Base-by-base conservation (phyloP, 202 grass and related monocot species). In the Tripidium arundinaceum region DNA sequence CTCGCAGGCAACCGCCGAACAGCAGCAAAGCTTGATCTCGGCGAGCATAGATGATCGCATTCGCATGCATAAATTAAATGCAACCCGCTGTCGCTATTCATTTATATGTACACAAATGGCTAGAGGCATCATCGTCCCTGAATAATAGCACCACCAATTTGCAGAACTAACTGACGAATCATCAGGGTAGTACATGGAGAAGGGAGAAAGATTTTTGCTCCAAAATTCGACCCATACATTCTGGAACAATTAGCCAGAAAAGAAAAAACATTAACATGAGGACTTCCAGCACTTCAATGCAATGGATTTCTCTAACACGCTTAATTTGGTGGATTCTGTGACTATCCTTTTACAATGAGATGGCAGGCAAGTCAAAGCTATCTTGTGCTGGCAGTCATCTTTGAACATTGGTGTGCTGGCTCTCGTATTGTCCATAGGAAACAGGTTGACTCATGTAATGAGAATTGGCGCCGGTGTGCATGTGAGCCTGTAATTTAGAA, bases 91-190 rank as follows among this genome's bases (percentile, higher is more conserved):
- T 46, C 14, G 5, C 5, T 49, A 49, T 19, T 39, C 22, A 54
- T 47, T 72, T 54, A 45, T 76, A 68, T 71, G 36, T 76, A 88
- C 76, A 29, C 86, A 62, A 46, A 64, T 64, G 16, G 60, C 31
- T 38, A 11, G 24, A 61, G 34, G 62, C 69, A 84, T 47, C 68
- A 81, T 11, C 26, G 41, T 54, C 39, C 38, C 24, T 68, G 28
- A 40, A 54, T 27, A 47, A 63, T 4, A 33, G 3, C 59, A 63
- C 52, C 52, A 81, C 12, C 18, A 0, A 66, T 62, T 24, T 52
- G 62, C 68, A 45, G 6, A 50, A 59, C 11, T 36, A 55, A 50
- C 36, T 14, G 11, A 70, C 40, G 22, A 54, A 33, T 66, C 60
- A 67, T 66, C 58, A 40, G 46, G 66, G 9, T 36, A 18, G 14